Evolutionary conservation across 108 stramenopile genomes (phyloP).

Genomic region (Schizochytrium sp.): DNA sequence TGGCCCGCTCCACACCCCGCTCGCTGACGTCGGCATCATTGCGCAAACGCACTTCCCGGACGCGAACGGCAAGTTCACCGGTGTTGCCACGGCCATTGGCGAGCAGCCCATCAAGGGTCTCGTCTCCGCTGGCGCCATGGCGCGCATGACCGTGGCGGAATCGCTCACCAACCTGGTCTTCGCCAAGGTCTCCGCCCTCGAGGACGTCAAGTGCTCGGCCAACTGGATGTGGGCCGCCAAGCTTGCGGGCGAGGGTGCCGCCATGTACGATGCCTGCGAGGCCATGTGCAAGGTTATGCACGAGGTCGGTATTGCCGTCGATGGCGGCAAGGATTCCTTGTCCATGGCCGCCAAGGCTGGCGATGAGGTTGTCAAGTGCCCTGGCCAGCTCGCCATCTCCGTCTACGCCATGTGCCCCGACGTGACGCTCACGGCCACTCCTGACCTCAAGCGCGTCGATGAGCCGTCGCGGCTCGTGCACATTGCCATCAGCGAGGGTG

Average conservation of each 20-base stretch:
- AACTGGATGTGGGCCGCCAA: constrained; percentile 99
- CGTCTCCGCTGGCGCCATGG: constrained; percentile 83
- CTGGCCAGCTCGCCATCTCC: constrained; percentile 89
- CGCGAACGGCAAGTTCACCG: constrained; percentile 46
- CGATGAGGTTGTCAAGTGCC: constrained; percentile 83
- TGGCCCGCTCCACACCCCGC: constrained; percentile 90
- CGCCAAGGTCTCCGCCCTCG: constrained; percentile 81
- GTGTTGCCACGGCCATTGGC: constrained; percentile 89
- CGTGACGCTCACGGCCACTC: constrained; percentile 84
- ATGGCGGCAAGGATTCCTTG: constrained; percentile 97
- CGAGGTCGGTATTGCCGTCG: constrained; percentile 80
- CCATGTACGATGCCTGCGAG: constrained; percentile 94
- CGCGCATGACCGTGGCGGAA: constrained; percentile 90
- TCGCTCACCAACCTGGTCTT: constrained; percentile 96
- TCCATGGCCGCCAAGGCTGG: constrained; percentile 95
- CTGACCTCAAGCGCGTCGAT: constrained; percentile 75
- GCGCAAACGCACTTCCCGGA: constrained; percentile 85
- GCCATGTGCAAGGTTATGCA: constrained; percentile 79
- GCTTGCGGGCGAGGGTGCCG: constrained; percentile 89
- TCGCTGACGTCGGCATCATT: constrained; percentile 85
- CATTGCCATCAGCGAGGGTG: constrained; percentile 65
- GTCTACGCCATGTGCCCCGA: constrained; percentile 89
- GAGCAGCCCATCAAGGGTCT: constrained; percentile 97
- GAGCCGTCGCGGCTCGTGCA: constrained; percentile 62
- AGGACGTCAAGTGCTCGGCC: constrained; percentile 86